Base-by-base conservation (phyloP, 2,329 filamentous ascomycete species). In the Paracoccidioides brasiliensis region DNA sequence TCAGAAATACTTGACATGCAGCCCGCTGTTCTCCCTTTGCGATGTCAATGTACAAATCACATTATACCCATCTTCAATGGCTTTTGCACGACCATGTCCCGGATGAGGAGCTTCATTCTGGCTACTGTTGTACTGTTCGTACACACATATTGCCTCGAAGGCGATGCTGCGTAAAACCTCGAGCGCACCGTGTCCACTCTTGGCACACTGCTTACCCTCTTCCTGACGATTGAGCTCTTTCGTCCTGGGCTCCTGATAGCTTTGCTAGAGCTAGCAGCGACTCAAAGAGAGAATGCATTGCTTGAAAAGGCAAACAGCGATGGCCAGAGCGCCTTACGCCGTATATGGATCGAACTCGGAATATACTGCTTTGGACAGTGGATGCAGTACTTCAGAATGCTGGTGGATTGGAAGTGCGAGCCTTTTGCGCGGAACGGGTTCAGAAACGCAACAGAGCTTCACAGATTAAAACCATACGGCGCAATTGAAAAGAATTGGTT, bases 401-500 rank as follows among this genome's bases (percentile, higher is more conserved):
- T 82, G 1, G 66, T 76, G 5, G 73, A 76, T 55, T 77, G 74
- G 74, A 65, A 61, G 3, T 60, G 62, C 28, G 68, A 66, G 8
- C 61, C 60, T 15, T 57, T 63, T 44, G 55, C 66, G 0, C 57
- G 62, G 3, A 64, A 69, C 50, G 57, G 64, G 7, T 81, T 80
- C 63, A 62, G 63, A 10, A 49, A 61, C 0, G 72, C 72, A 0
- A 79, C 73, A 0, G 80, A 83, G 58, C 64, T 83, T 2, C 74
- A 77, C 41, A 70, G 79, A 0, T 80, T 78, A 0, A 56, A 61
- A 1, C 74, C 76, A 0, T 76, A 69, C 61, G 62, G 64, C 2
- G 40, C 61, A 0, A 61, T 82, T 32, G 80, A 84, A 67, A 83
- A 83, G 74, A 83, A 84, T 61, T 84, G 74, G 71, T 83, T 83